Percentiles rank a stretch among this genome's conserved stretches.
Evolutionary conservation across 306 rosid species (phyloP).

Genomic region (Geum urbanum): DNA sequence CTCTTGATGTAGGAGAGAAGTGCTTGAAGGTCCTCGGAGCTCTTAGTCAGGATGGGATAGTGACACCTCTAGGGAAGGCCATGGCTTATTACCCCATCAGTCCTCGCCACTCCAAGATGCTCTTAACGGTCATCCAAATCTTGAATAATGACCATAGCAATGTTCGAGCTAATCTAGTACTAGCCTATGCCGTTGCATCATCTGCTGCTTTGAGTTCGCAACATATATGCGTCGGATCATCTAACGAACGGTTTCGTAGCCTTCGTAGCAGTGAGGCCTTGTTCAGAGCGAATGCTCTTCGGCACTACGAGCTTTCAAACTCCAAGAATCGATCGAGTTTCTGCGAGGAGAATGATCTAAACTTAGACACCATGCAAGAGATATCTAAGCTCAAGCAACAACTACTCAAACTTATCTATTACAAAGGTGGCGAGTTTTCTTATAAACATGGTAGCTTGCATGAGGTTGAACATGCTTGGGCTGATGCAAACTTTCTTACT

Average conservation of each 20-base stretch:
- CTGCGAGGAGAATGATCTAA: conserved; percentile 62
- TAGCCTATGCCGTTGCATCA: conserved; percentile 76
- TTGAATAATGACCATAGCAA: conserved; percentile 45
- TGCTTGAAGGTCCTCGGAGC: conserved; percentile 89
- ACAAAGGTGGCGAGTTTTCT: conserved; percentile 46
- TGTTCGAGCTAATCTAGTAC: conserved; percentile 46
- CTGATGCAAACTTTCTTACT: too few species aligned
- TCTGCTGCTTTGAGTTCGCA: conserved; percentile 83
- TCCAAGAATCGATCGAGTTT: conserved; percentile 37
- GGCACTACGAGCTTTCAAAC: conserved; percentile 61
- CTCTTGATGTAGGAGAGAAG: conserved; percentile 69
- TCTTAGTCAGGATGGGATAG: conserved; percentile 55
- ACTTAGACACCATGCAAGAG: conserved; percentile 89
- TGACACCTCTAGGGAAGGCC: conserved; percentile 71
- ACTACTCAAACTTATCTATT: conserved; percentile 63
- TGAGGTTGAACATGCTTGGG: conserved; percentile 64
- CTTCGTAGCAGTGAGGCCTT: conserved; percentile 62
- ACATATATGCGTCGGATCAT: too few species aligned
- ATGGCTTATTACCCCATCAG: conserved; percentile 89
- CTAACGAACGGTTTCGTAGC: too few species aligned
- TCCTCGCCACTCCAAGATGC: conserved; percentile 97
- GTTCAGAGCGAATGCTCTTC: conserved; percentile 68
- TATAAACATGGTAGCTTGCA: conserved; percentile 64
- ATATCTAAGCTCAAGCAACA: conserved; percentile 87
- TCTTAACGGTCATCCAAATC: conserved; percentile 60